Evolutionary conservation across 2,329 filamentous ascomycete genomes (phyloP).

Genomic region (Aureobasidium subglaciale): DNA sequence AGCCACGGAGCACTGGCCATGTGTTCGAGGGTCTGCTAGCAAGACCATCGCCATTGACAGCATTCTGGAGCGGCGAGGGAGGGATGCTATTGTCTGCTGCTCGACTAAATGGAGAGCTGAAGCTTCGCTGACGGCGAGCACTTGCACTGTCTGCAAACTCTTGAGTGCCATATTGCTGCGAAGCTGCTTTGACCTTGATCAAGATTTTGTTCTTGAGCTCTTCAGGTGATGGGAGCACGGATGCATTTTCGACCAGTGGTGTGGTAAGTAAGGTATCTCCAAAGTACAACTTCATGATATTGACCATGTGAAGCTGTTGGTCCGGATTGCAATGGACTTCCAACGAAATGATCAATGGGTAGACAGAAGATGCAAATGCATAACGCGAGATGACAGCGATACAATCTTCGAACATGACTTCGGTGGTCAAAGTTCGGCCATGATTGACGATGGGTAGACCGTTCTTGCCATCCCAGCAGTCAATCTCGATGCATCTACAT

Average conservation of each 20-base stretch:
- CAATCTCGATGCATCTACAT: conserved; percentile 92
- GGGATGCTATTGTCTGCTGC: conserved; percentile 49
- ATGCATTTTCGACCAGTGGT: conserved; percentile 61
- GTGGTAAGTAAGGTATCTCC: conserved; percentile 70
- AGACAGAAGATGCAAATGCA: conserved; percentile 79
- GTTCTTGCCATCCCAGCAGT: conserved; percentile 93
- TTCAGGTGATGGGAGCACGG: conserved; percentile 74
- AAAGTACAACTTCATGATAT: conserved; percentile 80
- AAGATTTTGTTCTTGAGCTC: conserved; percentile 77
- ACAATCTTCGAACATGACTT: conserved; percentile 83
- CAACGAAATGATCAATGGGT: conserved; percentile 87
- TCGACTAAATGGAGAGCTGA: conserved; percentile 69
- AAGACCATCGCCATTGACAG: background rate
- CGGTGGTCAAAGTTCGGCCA: conserved; percentile 79
- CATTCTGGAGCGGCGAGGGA: conserved; percentile 24
- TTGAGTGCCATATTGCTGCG: conserved; percentile 33
- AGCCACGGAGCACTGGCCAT: conserved; percentile 45
- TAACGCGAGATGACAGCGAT: conserved; percentile 92
- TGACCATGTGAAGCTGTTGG: conserved; percentile 83
- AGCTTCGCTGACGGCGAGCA: conserved; percentile 52
- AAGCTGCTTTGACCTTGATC: conserved; percentile 87
- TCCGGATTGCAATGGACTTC: conserved; percentile 84
- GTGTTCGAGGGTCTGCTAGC: conserved; percentile 29
- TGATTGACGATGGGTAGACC: conserved; percentile 86
- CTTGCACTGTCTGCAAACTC: conserved; percentile 18